Percentiles rank a stretch among this genome's conserved stretches.
phyloP scores from a whole-genome alignment of 2,329 filamentous ascomycete genomes.

The Simplicillium aogashimaense region DNA sequence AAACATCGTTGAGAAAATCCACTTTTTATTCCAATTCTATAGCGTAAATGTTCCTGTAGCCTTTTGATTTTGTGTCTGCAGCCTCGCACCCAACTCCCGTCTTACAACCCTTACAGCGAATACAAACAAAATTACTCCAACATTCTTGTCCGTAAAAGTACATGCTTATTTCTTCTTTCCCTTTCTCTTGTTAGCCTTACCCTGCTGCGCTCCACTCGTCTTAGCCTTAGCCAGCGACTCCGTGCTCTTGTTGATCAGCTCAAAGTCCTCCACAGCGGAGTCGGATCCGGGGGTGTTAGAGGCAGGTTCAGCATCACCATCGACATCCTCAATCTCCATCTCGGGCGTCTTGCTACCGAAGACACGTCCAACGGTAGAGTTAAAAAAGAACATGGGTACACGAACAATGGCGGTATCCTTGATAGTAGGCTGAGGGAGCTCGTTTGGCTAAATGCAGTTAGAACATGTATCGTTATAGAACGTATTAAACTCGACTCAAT shows the following conservation, averaged over 20 bases:
- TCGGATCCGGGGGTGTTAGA: slow-evolving; percentile 46
- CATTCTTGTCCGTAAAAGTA: too few relatives aligned
- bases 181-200: slow-evolving; percentile 42
- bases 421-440: slow-evolving; percentile 68
- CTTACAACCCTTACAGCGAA: too few relatives aligned
- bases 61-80: too few relatives aligned
- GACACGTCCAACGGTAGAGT: slow-evolving; percentile 40
- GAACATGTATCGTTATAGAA: slow-evolving; percentile 1
- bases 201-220: slow-evolving; percentile 35
- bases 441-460: slow-evolving; percentile 51
- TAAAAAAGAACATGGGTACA: slow-evolving; percentile 66
- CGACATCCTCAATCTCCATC: slow-evolving; percentile 26
- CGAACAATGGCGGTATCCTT: slow-evolving; percentile 75
- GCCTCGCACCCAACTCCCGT: too few relatives aligned
- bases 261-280: slow-evolving; percentile 51
- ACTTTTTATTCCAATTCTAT: too few relatives aligned
- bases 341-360: slow-evolving; percentile 27
- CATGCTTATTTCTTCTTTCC: slow-evolving; percentile 40
- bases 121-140: too few relatives aligned
- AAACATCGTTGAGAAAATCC: too few relatives aligned
- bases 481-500: background rate
- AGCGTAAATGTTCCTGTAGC: too few relatives aligned
- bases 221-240: slow-evolving; percentile 44
- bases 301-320: slow-evolving; percentile 37
- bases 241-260: slow-evolving; percentile 51